These are phyloP conservation scores for Iberis pinnata DNA, from an alignment of 345 rosid species.

Conservation along the genomic window DNA sequence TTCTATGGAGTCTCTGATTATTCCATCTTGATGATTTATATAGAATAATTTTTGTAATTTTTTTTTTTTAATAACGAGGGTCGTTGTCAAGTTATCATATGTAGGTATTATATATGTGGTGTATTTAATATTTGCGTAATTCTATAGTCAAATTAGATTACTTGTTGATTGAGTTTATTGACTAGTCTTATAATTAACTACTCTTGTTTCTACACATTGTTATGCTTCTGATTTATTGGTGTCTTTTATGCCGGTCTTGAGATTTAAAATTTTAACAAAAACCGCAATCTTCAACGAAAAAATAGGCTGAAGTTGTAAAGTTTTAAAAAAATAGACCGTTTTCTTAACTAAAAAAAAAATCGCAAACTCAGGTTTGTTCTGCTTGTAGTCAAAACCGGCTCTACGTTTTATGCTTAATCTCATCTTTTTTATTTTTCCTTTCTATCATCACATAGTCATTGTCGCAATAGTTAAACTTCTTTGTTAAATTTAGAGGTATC, in stretches of 20 bases:
- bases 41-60: slow-evolving; percentile 11
- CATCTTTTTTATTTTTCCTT: background rate
- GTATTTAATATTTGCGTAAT: background rate
- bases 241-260: slow-evolving; percentile 5
- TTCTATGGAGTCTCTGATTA: slow-evolving; percentile 21
- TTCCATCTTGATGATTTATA: slow-evolving; percentile 19
- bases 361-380: too few species aligned
- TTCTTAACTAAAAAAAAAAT: too few species aligned
- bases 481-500: slow-evolving; percentile 11
- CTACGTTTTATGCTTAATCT: too few species aligned
- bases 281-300: too few species aligned
- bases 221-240: slow-evolving; percentile 7
- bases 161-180: slow-evolving; percentile 26
- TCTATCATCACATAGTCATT: slow-evolving; percentile 19
- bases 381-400: too few species aligned
- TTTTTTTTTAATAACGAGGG: background rate
- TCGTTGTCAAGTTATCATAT: slow-evolving; percentile 26
- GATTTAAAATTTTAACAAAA: too few species aligned
- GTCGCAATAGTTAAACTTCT: slow-evolving; percentile 14
- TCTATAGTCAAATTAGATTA: slow-evolving; percentile 29
- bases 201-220: slow-evolving; percentile 19
- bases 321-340: too few species aligned
- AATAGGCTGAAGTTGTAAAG: too few species aligned
- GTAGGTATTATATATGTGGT: slow-evolving; percentile 8
- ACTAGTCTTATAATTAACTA: slow-evolving; percentile 8